Base-by-base conservation (phyloP, 108 stramenopile genomes). In the Parietichytrium sp. region DNA sequence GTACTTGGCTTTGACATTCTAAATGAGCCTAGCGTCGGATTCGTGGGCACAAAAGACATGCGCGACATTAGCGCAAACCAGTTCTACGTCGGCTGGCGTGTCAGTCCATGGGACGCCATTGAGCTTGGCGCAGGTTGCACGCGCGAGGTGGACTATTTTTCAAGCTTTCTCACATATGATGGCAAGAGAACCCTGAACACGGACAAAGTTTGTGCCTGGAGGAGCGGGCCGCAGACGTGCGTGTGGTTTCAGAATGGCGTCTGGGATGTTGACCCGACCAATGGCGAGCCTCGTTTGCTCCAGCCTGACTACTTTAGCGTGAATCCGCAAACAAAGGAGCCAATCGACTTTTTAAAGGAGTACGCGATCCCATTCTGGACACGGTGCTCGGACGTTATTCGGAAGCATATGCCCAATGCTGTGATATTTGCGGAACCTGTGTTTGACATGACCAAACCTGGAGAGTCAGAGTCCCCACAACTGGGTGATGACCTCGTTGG, bases 1-100 rank as follows among this genome's bases (percentile, higher is more conserved):
- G 80, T 81, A 1, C 1, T 81, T 15, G 80, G 80, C 52, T 81
- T 81, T 81, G 80, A 81, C 38, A 16, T 81, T 54, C 52, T 81
- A 2, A 81, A 81, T 20, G 80, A 81, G 29, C 80, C 80, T 7
- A 54, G 53, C 16, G 38, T 38, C 31, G 80, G 80, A n/a, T 81
- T 36, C 53, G 52, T 81, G 7, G 52, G 80, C 54, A 54, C 36
- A 16, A 16, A 81, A 29, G 80, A 81, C 51, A 54, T 36, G 53
- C 29, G 31, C 29, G 80, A 81, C 38, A 81, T 81, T 54, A 30
- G 31, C 10, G 23, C 29, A 3, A 81, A 81, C 4, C 13, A n/a
- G 3, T 81, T 52, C 36, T 81, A 54, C 31, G 38, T 81, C 30
- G 80, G 80, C 4, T 53, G 53, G 52, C 51, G 80, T 7, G 80